A percentile compares a stretch with the other conserved stretches of the same genome.
Evolutionary conservation across 2,329 filamentous ascomycete genomes (phyloP).

Genomic region (Helotiales sp.): DNA sequence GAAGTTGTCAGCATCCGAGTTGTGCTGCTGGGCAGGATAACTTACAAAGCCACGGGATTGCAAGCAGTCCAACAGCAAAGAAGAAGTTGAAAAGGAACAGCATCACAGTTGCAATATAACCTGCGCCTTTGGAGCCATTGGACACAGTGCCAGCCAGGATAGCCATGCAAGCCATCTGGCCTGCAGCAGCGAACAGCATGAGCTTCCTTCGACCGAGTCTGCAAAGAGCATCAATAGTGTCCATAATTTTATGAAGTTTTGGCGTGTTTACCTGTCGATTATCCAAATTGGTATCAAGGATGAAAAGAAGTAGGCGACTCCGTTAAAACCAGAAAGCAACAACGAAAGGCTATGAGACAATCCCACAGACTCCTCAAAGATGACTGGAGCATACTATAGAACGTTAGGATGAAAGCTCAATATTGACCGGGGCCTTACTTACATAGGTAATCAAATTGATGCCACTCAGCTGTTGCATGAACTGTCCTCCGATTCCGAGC

Average conservation of each 20-base stretch:
- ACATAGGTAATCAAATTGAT: background rate
- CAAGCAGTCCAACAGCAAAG: background rate
- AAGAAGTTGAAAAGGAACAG: background rate
- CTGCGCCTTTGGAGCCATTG: background rate
- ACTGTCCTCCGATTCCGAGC: background rate
- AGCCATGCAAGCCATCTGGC: background rate
- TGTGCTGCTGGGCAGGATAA: background rate
- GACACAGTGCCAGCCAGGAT: background rate
- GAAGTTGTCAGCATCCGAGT: background rate
- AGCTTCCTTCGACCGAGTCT: background rate
- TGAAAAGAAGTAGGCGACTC: background rate
- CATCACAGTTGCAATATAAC: background rate
- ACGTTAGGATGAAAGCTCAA: background rate
- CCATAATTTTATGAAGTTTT: background rate
- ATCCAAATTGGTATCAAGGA: background rate
- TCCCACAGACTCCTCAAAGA: background rate
- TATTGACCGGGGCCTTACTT: no score
- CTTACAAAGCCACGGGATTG: background rate
- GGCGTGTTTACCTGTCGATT: background rate
- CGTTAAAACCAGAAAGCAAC: background rate
- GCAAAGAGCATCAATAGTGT: background rate
- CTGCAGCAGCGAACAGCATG: background rate
- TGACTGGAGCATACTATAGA: background rate
- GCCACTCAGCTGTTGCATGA: background rate
- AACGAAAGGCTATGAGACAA: background rate